Evolutionary conservation across 108 stramenopile species (phyloP).

Genomic region (Fragilaria radians): DNA sequence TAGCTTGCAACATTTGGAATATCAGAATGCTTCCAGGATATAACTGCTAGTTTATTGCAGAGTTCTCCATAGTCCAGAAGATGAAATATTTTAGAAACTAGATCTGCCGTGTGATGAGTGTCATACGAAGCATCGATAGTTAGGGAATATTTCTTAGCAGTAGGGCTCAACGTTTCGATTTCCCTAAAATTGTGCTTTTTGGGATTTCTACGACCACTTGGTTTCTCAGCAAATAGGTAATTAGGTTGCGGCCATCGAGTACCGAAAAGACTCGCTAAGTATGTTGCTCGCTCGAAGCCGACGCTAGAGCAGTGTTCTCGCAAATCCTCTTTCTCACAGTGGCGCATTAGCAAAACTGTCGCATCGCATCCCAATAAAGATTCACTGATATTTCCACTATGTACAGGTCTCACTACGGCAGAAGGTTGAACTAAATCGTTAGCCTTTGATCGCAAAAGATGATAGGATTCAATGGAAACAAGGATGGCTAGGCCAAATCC

Average conservation of each 20-base stretch:
- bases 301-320: constrained; percentile 29
- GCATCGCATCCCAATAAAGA: constrained; percentile 14
- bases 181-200: constrained; percentile 25
- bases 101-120: neutral
- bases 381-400: neutral
- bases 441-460: neutral
- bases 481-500: neutral
- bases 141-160: constrained; percentile 12
- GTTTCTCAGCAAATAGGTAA: constrained; percentile 25
- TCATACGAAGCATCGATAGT: constrained; percentile 14
- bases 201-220: constrained; percentile 9
- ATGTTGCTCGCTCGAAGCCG: constrained; percentile 29
- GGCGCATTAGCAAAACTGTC: constrained; percentile 16
- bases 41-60: constrained; percentile 29
- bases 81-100: constrained; percentile 14
- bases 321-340: constrained; percentile 30
- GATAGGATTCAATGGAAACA: neutral
- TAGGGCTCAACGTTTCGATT: constrained; percentile 16
- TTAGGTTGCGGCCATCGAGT: constrained; percentile 27
- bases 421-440: neutral
- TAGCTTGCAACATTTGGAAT: constrained; percentile 19
- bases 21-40: constrained; percentile 30
- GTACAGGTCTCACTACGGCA: neutral
- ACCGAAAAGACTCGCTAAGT: constrained; percentile 28
- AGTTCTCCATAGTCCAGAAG: constrained; percentile 12